A percentile compares a stretch with the other conserved stretches of the same genome.
Conservation (phyloP, 345 rosid genomes). For the Rhizophora mangle region DNA sequence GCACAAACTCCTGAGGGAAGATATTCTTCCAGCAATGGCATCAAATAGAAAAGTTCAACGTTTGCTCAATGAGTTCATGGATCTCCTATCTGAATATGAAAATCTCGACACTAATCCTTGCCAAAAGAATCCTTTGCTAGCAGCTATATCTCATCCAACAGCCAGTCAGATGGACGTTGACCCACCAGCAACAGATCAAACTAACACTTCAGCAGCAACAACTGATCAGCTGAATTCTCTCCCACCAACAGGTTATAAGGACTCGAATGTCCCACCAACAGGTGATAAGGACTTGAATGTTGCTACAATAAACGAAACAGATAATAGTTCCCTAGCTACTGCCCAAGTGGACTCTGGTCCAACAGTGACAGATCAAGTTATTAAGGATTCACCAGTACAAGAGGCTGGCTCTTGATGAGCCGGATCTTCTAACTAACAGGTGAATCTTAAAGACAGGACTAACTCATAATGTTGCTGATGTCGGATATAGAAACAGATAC, state of each 20-base stretch:
- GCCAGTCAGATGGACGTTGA: conserved; percentile 28
- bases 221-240: conserved; percentile 12
- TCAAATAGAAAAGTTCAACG: conserved; percentile 96
- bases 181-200: conserved; percentile 20
- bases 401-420: conserved; percentile 30
- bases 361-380: conserved; percentile 18
- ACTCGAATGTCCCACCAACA: background rate
- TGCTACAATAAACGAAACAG: background rate
- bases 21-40: conserved; percentile 96
- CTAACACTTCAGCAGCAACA: conserved; percentile 9
- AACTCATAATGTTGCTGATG: background rate
- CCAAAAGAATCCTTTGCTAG: conserved; percentile 18
- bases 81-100: conserved; percentile 86
- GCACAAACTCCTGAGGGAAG: conserved; percentile 80
- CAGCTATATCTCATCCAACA: conserved; percentile 17
- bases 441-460: background rate
- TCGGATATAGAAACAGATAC: background rate
- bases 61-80: conserved; percentile 87
- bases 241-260: conserved; percentile 11
- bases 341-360: conserved; percentile 13
- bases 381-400: conserved; percentile 16
- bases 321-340: background rate
- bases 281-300: conserved; percentile 15
- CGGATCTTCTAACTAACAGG: conserved; percentile 13
- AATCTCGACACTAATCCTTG: conserved; percentile 35